phyloP scores from a whole-genome alignment of 768 basidiomycete species.

The Fomitopsis serialis region DNA sequence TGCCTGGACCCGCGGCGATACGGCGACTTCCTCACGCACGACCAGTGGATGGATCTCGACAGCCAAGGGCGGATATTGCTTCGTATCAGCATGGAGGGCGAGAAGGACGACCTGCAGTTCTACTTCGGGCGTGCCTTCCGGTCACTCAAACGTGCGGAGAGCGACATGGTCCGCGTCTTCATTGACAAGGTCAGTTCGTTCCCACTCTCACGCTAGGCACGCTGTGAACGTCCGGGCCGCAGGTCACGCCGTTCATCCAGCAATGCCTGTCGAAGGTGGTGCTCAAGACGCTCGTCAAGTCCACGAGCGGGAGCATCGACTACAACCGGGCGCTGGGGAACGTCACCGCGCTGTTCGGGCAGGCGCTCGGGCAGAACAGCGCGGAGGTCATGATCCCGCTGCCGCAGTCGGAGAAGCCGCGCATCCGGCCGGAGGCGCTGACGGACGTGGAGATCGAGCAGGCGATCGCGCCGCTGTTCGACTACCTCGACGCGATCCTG shows the following conservation, averaged over 20 bases:
- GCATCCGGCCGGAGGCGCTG: slow-evolving; percentile 72
- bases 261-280: slow-evolving; percentile 77
- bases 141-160: slow-evolving; percentile 86
- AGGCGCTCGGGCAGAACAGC: slow-evolving; percentile 61
- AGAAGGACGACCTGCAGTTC: slow-evolving; percentile 97
- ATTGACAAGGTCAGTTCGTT: slow-evolving; percentile 79
- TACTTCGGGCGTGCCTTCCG: slow-evolving; percentile 96
- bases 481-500: slow-evolving; percentile 93
- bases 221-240: background rate
- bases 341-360: slow-evolving; percentile 75
- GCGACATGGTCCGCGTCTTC: slow-evolving; percentile 93
- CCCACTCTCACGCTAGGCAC: background rate
- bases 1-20: slow-evolving; percentile 88
- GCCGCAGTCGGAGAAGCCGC: slow-evolving; percentile 68
- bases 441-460: slow-evolving; percentile 93
- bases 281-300: slow-evolving; percentile 74
- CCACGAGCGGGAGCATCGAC: slow-evolving; percentile 48
- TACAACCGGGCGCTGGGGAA: slow-evolving; percentile 88
- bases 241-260: slow-evolving; percentile 95
- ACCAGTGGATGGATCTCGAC: slow-evolving; percentile 89
- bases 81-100: slow-evolving; percentile 96
- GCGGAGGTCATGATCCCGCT: slow-evolving; percentile 76
- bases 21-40: slow-evolving; percentile 85
- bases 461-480: slow-evolving; percentile 87
- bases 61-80: slow-evolving; percentile 79